Conservation (phyloP, 352 stramenopile genomes). For the Phytophthora pseudosyringae region DNA sequence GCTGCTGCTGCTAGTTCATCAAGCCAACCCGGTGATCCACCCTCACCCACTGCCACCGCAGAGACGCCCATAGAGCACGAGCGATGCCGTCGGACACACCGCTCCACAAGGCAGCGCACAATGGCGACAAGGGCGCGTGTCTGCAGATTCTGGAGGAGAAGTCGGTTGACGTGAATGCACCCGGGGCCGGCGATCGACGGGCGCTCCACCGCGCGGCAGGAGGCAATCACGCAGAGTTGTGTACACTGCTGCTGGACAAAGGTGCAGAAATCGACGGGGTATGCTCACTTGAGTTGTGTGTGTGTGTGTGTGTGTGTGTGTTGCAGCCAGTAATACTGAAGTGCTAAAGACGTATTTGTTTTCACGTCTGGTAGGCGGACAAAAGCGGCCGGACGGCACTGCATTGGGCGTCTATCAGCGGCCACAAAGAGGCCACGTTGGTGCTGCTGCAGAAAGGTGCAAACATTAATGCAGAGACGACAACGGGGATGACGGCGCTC, state of each 20-base stretch:
- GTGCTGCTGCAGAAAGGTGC: conserved; percentile 86
- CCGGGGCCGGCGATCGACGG: conserved; percentile 86
- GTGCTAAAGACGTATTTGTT: conserved; percentile 21
- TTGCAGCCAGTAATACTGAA: not conserved
- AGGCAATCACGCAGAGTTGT: conserved; percentile 90
- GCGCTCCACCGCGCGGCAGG: conserved; percentile 88
- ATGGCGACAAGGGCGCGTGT: conserved; percentile 89
- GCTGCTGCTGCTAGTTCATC: conserved; percentile 5
- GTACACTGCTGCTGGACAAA: conserved; percentile 85
- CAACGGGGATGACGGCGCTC: conserved; percentile 90
- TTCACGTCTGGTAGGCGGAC: conserved; percentile 64
- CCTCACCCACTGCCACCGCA: conserved; percentile 1
- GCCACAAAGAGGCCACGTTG: conserved; percentile 91
- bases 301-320: not conserved
- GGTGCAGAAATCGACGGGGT: conserved; percentile 89
- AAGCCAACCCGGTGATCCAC: conserved; percentile 9
- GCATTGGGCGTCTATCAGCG: conserved; percentile 93
- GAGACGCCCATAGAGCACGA: conserved; percentile 8
- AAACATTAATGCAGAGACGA: conserved; percentile 91
- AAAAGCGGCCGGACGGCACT: conserved; percentile 93
- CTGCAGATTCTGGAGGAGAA: conserved; percentile 90
- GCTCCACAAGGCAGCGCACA: conserved; percentile 92
- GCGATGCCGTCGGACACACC: conserved; percentile 89
- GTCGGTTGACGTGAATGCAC: conserved; percentile 88
- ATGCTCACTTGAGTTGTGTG: conserved; percentile 15